Base-by-base conservation (phyloP, 169 alveolate genomes). In the Cryptosporidium andersoni region DNA sequence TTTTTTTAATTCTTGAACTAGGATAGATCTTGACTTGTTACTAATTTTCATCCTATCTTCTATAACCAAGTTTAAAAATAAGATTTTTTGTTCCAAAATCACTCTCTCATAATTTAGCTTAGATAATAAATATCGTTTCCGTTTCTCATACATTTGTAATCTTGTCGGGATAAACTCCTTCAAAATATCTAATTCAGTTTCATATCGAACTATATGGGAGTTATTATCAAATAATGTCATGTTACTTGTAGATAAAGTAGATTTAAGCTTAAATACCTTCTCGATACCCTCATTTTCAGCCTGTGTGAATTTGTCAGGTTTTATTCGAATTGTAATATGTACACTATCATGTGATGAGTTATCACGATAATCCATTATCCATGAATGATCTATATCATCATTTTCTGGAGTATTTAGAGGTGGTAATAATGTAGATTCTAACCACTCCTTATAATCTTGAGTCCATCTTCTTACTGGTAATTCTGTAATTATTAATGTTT, bases 391-490 rank as follows among this genome's bases (percentile, higher is more conserved):
- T 47, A 88, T 85, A 64, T 82, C 65, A 14, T 65, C 65, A 12
- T 53, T 39, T 36, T 60, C 66, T 64, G 66, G 62, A 60, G 55
- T 74, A 8, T 66, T 66, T 39, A 74, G 67, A 25, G 25, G 25
- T 1, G 90, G 91, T 16, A 80, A 42, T 62, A 82, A 60, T 60
- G 91, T 74, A 14, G 91, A 90, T 88, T 97, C 98, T 63, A 96
- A 89, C 93, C 95, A 96, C 63, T 93, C 97, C 85, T 96, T 95
- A 92, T 96, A 97, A 90, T 96, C 99, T 92, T 96, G 95, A 14
- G 99, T 97, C 99, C 99, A 97, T 82, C 93, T 95, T 60, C 95
- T 94, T 60, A 98, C 92, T 2, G 99, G 99, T n/a, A 98, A 93
- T 91, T 98, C 99, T 39, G 98, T 95, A 34, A 91, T 82, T 39